phyloP scores from a whole-genome alignment of 2,329 filamentous ascomycete species.

The Microsporum canis region DNA sequence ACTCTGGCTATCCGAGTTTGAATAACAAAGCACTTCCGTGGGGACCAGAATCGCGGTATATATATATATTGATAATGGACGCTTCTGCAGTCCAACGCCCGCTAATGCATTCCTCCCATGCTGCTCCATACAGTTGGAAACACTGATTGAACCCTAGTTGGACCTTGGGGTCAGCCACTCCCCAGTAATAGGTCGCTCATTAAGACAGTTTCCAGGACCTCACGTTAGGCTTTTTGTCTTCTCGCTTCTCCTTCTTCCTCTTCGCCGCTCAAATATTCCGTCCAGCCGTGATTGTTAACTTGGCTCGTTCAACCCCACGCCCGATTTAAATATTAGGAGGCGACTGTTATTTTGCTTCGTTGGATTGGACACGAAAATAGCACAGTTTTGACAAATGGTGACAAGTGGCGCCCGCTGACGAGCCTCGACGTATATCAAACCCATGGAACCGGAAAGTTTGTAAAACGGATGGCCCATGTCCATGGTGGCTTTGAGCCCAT shows the following conservation, averaged over 20 bases:
- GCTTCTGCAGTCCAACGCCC: not conserved
- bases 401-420: not conserved
- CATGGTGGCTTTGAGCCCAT: not conserved
- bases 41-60: not conserved
- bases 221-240: not conserved
- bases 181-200: not conserved
- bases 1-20: not conserved
- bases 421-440: constrained; percentile 2
- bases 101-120: constrained; percentile 2
- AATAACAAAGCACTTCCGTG: not conserved
- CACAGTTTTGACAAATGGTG: not conserved
- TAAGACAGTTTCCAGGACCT: not conserved
- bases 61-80: not conserved
- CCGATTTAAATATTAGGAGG: not conserved
- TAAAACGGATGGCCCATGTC: not conserved
- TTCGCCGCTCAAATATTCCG: not conserved
- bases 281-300: not conserved
- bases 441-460: constrained; percentile 4
- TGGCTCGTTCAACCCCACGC: not conserved
- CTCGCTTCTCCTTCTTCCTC: not conserved
- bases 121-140: constrained; percentile 1
- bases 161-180: not conserved
- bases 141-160: not conserved
- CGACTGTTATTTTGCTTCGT: not conserved
- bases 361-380: not conserved